phyloP scores from a whole-genome alignment of 2,329 filamentous ascomycete species.

The Botrytis fabae region DNA sequence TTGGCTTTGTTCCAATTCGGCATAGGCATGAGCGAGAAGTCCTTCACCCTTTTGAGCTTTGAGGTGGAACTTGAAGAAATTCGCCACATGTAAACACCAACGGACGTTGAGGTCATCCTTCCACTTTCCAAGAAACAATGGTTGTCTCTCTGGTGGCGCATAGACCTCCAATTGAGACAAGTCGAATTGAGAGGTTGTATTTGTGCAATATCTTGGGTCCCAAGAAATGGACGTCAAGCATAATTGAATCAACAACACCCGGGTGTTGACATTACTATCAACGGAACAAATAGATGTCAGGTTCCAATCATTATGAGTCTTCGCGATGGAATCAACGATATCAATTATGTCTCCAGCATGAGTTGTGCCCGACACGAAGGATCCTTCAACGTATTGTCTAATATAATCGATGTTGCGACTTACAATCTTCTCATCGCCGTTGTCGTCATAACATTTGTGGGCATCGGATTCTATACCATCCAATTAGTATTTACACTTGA shows the following conservation, averaged over 20 bases:
- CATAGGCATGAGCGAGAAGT: constrained; percentile 39
- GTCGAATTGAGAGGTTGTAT: constrained; percentile 42
- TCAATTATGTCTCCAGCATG: constrained; percentile 27
- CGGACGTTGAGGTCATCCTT: constrained; percentile 46
- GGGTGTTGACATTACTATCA: constrained; percentile 10
- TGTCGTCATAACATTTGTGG: constrained; percentile 16
- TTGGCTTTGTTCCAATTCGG: constrained; percentile 43
- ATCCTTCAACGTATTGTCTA: constrained; percentile 25
- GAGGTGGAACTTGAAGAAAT: constrained; percentile 56
- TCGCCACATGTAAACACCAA: constrained; percentile 50
- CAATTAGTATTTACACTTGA: not conserved
- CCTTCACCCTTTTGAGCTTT: constrained; percentile 40
- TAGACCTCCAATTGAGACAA: constrained; percentile 50
- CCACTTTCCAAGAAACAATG: constrained; percentile 45
- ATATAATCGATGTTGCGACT: constrained; percentile 35
- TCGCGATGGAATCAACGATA: constrained; percentile 36
- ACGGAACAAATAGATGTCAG: constrained; percentile 17
- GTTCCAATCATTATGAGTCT: constrained; percentile 26
- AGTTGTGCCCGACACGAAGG: constrained; percentile 21
- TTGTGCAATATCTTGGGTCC: constrained; percentile 35
- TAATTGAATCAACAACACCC: constrained; percentile 35
- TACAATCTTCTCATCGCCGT: constrained; percentile 40
- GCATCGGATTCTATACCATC: constrained; percentile 36
- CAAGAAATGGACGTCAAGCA: constrained; percentile 34
- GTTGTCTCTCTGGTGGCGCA: constrained; percentile 37